Evolutionary conservation across 352 stramenopile species (phyloP).

Genomic region (Phytophthora parvispora): DNA sequence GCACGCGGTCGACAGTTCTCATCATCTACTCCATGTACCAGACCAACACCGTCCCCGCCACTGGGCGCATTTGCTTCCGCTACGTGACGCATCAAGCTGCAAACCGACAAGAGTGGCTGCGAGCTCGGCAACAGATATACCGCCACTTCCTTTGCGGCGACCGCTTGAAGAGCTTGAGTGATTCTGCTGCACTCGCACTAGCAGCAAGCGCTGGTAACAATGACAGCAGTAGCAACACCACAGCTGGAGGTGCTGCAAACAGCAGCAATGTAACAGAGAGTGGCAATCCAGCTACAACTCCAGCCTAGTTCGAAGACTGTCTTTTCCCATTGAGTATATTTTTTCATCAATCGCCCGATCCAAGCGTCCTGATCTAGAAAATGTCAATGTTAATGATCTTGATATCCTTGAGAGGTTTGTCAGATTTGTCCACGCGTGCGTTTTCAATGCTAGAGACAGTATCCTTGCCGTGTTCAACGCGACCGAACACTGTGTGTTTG

Average conservation of each 20-base stretch:
- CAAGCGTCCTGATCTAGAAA: constrained; percentile 51
- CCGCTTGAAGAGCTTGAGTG: constrained; percentile 41
- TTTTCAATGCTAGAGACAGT: constrained; percentile 98
- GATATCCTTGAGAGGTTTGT: constrained; percentile 85
- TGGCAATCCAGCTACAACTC: constrained; percentile 7
- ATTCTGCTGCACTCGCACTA: constrained; percentile 21
- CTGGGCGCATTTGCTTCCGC: constrained; percentile 68
- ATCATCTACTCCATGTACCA: constrained; percentile 88
- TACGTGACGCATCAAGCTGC: constrained; percentile 62
- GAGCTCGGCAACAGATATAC: constrained; percentile 54
- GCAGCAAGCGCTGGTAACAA: constrained; percentile 10
- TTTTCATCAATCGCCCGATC: constrained; percentile 10
- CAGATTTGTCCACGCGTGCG: constrained; percentile 87
- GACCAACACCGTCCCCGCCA: constrained; percentile 63
- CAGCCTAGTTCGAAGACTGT: constrained; percentile 8
- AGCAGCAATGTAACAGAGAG: constrained; percentile 10
- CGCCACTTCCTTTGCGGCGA: constrained; percentile 65
- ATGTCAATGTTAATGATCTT: constrained; percentile 93
- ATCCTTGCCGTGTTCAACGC: constrained; percentile 95
- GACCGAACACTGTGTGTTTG: constrained; percentile 96
- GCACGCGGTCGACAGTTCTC: constrained; percentile 63
- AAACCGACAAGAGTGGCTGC: constrained; percentile 54
- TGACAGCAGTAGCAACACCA: constrained; percentile 7
- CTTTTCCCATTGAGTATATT: constrained; percentile 28
- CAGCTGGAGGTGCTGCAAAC: background rate